phyloP scores from a whole-genome alignment of 176 grass and related monocot genomes.

The Lolium multiflorum region DNA sequence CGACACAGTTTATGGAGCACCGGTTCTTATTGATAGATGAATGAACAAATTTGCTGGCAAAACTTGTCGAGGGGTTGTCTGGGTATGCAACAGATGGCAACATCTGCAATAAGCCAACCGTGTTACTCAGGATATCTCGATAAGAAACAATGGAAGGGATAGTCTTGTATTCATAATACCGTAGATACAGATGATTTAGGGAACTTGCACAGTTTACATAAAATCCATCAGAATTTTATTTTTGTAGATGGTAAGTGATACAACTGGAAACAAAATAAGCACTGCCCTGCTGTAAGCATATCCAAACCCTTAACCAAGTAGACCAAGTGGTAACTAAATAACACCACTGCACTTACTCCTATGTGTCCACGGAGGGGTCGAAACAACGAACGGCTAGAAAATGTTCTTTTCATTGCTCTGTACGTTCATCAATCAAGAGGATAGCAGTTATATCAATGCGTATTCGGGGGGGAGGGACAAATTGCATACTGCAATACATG shows the following conservation, averaged over 20 bases:
- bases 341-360: not conserved
- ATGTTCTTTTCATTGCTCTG: not conserved
- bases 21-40: slow-evolving; percentile 98
- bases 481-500: slow-evolving; percentile 7
- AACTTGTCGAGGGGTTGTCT: slow-evolving; percentile 94
- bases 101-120: slow-evolving; percentile 63
- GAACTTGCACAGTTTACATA: slow-evolving; percentile 5
- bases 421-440: not conserved
- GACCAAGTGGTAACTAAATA: slow-evolving; percentile 3
- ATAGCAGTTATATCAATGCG: not conserved
- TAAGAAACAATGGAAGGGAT: not conserved
- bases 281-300: not conserved
- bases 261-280: slow-evolving; percentile 1
- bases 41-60: slow-evolving; percentile 98
- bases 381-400: not conserved
- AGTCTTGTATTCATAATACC: slow-evolving; percentile 18
- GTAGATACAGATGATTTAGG: not conserved
- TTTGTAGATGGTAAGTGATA: not conserved
- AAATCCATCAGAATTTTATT: not conserved
- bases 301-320: slow-evolving; percentile 5
- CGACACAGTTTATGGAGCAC: slow-evolving; percentile 93
- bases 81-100: slow-evolving; percentile 88
- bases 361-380: not conserved
- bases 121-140: slow-evolving; percentile 37
- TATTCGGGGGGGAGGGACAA: not conserved